These are phyloP conservation scores for Dothideomycetes sp. DNA, from an alignment of 2,329 filamentous ascomycete species.

Conservation along the genomic window DNA sequence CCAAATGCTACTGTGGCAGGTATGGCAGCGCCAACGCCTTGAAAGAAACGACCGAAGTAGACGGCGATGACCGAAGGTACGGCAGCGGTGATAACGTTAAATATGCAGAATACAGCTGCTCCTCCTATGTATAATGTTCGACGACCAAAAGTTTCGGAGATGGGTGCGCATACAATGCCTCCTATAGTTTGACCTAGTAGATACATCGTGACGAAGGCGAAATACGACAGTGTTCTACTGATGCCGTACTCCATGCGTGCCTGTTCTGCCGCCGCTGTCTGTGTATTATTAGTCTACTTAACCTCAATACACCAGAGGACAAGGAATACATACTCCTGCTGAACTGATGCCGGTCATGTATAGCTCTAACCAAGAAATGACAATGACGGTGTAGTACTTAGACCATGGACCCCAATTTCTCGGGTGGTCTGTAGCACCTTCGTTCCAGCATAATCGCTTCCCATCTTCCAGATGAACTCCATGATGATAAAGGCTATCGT, in stretches of 20 bases:
- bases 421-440: conserved; percentile 15
- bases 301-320: neutral
- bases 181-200: conserved; percentile 30
- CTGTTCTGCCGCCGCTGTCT: conserved; percentile 16
- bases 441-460: conserved; percentile 16
- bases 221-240: conserved; percentile 16
- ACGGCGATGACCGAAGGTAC: conserved; percentile 29
- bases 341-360: conserved; percentile 19
- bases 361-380: conserved; percentile 17
- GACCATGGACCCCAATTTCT: conserved; percentile 14
- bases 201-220: conserved; percentile 21
- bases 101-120: conserved; percentile 24
- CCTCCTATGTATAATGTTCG: conserved; percentile 27
- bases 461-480: conserved; percentile 16
- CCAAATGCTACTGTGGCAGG: conserved; percentile 40
- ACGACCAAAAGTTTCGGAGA: conserved; percentile 31
- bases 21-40: conserved; percentile 38
- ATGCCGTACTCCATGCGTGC: conserved; percentile 15
- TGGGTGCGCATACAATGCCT: conserved; percentile 29
- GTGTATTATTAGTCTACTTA: neutral
- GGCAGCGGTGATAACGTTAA: conserved; percentile 29
- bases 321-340: conserved; percentile 13
- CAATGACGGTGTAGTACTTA: conserved; percentile 15
- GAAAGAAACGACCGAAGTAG: conserved; percentile 34
- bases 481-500: conserved; percentile 9